Conservation (phyloP, 2,329 filamentous ascomycete species). For the Pyrenophora graminea region DNA sequence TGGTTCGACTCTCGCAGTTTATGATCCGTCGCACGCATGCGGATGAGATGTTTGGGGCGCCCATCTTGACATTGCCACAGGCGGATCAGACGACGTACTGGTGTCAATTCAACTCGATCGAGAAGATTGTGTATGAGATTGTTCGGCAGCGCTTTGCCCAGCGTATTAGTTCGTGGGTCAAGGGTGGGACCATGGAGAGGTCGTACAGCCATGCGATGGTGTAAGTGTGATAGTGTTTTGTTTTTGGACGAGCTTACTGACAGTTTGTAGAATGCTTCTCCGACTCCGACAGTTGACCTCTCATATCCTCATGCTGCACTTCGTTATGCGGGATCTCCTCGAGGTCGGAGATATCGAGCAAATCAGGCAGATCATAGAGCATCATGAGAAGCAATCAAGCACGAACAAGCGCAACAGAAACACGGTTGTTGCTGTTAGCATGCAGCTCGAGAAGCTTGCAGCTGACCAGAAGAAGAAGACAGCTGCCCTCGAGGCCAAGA, state of each 20-base stretch:
- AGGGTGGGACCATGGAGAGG: slow-evolving; percentile 29
- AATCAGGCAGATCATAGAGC: slow-evolving; percentile 43
- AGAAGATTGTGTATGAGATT: slow-evolving; percentile 59
- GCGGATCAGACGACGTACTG: slow-evolving; percentile 50
- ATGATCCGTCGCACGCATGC: slow-evolving; percentile 62
- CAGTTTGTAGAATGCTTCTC: slow-evolving; percentile 48
- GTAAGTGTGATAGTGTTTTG: slow-evolving; percentile 8
- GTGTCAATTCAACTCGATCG: slow-evolving; percentile 57
- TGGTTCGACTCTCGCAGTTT: slow-evolving; percentile 48
- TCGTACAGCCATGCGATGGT: slow-evolving; percentile 50
- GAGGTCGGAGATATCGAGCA: slow-evolving; percentile 51
- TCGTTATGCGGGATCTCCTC: slow-evolving; percentile 52
- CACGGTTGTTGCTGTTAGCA: slow-evolving; percentile 33
- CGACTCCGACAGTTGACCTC: slow-evolving; percentile 57
- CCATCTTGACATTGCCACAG: slow-evolving; percentile 59
- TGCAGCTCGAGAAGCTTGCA: slow-evolving; percentile 36
- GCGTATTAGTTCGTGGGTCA: slow-evolving; percentile 47
- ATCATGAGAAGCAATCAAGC: slow-evolving; percentile 18
- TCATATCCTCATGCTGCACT: slow-evolving; percentile 55
- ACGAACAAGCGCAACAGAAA: slow-evolving; percentile 12
- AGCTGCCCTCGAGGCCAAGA: slow-evolving; percentile 9
- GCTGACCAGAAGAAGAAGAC: slow-evolving; percentile 20
- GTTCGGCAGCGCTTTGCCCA: slow-evolving; percentile 51
- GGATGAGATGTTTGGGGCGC: slow-evolving; percentile 56
- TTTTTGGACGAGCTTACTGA: not conserved